Conservation (phyloP, 2,329 filamentous ascomycete species). For the Daldinia eschscholtzii region DNA sequence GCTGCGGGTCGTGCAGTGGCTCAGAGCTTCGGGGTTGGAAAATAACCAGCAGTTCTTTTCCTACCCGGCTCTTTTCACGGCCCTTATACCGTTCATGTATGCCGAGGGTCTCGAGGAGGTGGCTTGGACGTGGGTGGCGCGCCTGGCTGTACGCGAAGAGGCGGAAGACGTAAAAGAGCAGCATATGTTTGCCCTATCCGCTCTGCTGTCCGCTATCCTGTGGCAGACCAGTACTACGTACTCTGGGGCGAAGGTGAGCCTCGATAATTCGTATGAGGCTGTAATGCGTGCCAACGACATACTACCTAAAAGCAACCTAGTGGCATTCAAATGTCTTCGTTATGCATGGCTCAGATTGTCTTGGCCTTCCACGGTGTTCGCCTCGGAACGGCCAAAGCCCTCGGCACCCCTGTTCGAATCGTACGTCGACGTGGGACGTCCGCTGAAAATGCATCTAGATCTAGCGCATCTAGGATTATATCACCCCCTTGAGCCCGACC, state of each 20-base stretch:
- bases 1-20: conserved; percentile 65
- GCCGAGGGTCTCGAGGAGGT: conserved; percentile 65
- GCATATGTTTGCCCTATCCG: conserved; percentile 52
- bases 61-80: conserved; percentile 55
- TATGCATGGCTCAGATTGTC: conserved; percentile 63
- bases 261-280: conserved; percentile 64
- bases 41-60: conserved; percentile 61
- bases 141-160: conserved; percentile 51
- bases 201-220: conserved; percentile 58
- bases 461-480: conserved; percentile 67
- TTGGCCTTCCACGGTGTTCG: conserved; percentile 65
- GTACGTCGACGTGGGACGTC: conserved; percentile 63
- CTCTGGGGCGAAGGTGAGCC: conserved; percentile 52
- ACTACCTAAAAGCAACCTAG: conserved; percentile 54
- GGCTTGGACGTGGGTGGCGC: conserved; percentile 66
- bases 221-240: conserved; percentile 52
- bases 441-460: conserved; percentile 58
- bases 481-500: conserved; percentile 65
- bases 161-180: conserved; percentile 35
- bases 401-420: conserved; percentile 64
- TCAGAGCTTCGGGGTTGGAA: conserved; percentile 64
- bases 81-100: conserved; percentile 64
- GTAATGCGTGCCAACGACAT: conserved; percentile 62
- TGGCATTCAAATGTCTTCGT: conserved; percentile 56
- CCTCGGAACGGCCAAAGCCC: conserved; percentile 60